Evolutionary conservation across 202 grass and related monocot genomes (phyloP).

Genomic region (Hordeum pubiflorum): DNA sequence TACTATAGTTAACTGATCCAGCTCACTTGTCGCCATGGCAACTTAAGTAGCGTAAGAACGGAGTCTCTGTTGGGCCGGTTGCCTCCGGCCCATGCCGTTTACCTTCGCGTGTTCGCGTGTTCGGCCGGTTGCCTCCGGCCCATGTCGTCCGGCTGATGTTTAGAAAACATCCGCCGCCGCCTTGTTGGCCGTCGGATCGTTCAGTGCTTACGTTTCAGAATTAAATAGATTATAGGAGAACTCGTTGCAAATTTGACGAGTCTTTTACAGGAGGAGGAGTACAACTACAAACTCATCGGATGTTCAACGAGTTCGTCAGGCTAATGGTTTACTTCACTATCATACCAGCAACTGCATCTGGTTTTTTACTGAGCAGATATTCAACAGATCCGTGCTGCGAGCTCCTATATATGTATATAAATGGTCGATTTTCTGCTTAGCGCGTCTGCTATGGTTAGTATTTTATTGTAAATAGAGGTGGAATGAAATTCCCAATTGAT

Average conservation of each 20-base stretch:
- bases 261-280: background rate
- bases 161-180: no score
- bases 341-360: no score
- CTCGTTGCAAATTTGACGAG: background rate
- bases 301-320: background rate
- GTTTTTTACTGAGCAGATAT: background rate
- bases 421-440: no score
- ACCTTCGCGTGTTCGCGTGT: background rate
- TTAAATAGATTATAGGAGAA: background rate
- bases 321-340: no score
- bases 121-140: background rate
- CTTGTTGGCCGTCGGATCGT: no score
- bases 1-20: background rate
- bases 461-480: no score
- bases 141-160: background rate
- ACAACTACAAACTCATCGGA: background rate
- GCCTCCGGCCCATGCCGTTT: no score
- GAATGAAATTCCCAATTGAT: no score
- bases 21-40: background rate
- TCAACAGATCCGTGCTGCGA: background rate
- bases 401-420: no score
- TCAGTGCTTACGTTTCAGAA: background rate
- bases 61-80: background rate
- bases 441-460: no score
- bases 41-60: background rate